These are phyloP conservation scores for Yarrowia galli DNA, from an alignment of 1,139 yeast genomes.

Conservation along the genomic window DNA sequence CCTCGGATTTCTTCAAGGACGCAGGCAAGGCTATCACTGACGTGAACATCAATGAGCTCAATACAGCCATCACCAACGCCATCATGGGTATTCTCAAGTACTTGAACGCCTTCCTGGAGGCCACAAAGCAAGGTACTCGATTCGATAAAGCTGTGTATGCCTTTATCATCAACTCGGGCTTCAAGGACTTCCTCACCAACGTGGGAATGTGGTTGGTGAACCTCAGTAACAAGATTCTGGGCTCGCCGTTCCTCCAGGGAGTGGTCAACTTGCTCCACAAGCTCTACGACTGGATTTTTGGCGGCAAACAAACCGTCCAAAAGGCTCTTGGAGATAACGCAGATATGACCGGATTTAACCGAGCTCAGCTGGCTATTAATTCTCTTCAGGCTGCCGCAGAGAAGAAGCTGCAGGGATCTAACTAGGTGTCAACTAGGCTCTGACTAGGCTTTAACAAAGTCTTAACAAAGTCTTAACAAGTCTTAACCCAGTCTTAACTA, in stretches of 20 bases:
- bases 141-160: constrained; percentile 34
- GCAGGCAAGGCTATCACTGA: constrained; percentile 10
- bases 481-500: too few relatives aligned
- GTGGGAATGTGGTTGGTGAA: constrained; percentile 39
- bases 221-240: constrained; percentile 34
- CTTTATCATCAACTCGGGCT: constrained; percentile 31
- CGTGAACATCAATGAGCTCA: constrained; percentile 26
- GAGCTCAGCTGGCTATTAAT: constrained; percentile 21
- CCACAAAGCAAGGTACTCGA: constrained; percentile 11
- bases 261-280: constrained; percentile 21
- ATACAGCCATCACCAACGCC: constrained; percentile 31
- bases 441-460: too few relatives aligned
- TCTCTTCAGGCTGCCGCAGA: constrained; percentile 25
- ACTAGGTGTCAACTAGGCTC: too few relatives aligned
- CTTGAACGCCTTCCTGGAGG: constrained; percentile 32
- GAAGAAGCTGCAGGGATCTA: constrained; percentile 13
- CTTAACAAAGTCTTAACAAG: too few relatives aligned
- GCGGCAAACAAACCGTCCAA: constrained; percentile 19
- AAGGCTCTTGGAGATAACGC: constrained; percentile 6
- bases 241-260: constrained; percentile 27
- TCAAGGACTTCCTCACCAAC: constrained; percentile 36
- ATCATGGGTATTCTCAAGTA: constrained; percentile 29
- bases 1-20: constrained; percentile 1
- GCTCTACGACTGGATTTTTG: constrained; percentile 4
- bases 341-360: constrained; percentile 10